Base-by-base conservation (phyloP, 768 basidiomycete species). In the Tylopilus plumbeoviolaceoides region DNA sequence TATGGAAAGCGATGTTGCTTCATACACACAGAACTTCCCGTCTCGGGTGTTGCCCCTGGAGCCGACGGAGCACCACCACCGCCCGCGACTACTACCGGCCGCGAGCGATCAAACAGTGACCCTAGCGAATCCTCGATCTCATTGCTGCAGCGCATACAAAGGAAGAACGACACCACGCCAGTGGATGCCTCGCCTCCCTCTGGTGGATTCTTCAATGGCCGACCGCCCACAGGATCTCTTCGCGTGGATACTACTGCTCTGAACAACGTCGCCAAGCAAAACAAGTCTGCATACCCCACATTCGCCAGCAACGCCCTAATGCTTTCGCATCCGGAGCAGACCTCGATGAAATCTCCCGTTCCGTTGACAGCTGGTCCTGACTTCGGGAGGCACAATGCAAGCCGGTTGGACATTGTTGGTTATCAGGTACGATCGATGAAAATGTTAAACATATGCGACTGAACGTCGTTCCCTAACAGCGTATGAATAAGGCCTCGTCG, bases 1-100 rank as follows among this genome's bases (percentile, higher is more conserved):
- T 94, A 94, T 59, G 91, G 92, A 48, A 92, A 92, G 70, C 75
- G 91, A 51, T 94, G 91, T 70, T 94, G 91, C 73, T 94, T 94
- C 78, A 93, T 94, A 62, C 91, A 94, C 64, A 93, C 91, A 2
- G 90, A 89, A 63, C 76, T 91, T 42, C 88, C 90, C 17, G 75
- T 77, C 42, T 75, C 80, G n/a, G 84, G 81, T 25, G 73, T 75
- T 18, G 73, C 80, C 42, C 79, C 80, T 51, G 79, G 79, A 44
- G 75, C 79, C 33, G 78, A 76, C 31, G 76, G 76, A 25, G 70
- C 76, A 25, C 75, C 83, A 35, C 82, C 80, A 31, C 78, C 81
- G 45, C 75, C 78, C 50, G 60, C 59, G 18, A 64, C 73, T 33
- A 78, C 81, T 64, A 78, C 77, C 12, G 83, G 81, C 46, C 78